phyloP scores from a whole-genome alignment of 116 monocot species.

The Iris pallida region DNA sequence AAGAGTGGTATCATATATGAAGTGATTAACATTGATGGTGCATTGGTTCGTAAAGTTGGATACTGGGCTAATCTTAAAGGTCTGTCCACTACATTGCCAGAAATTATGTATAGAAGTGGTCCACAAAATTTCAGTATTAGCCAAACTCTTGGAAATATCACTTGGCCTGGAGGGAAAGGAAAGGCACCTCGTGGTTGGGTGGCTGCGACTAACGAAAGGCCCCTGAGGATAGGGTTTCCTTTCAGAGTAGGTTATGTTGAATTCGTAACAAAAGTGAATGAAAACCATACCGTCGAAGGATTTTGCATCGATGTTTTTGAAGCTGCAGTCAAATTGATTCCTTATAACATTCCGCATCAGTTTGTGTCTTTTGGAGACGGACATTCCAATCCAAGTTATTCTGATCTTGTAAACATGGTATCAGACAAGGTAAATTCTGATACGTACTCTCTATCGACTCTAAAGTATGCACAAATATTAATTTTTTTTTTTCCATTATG shows the following conservation, averaged over 20 bases:
- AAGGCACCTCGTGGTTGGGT: constrained; percentile 55
- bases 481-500: not conserved
- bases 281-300: constrained; percentile 20
- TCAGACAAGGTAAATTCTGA: constrained; percentile 31
- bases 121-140: constrained; percentile 12
- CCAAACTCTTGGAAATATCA: constrained; percentile 24
- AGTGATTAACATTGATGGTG: constrained; percentile 36
- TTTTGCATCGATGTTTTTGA: constrained; percentile 64
- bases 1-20: constrained; percentile 25
- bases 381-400: constrained; percentile 37
- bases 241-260: constrained; percentile 39
- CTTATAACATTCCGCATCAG: constrained; percentile 43
- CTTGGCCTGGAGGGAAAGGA: constrained; percentile 44
- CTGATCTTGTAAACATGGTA: constrained; percentile 37
- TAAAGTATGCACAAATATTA: not conserved
- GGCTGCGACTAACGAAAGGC: constrained; percentile 27
- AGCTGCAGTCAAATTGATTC: constrained; percentile 37
- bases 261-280: constrained; percentile 19
- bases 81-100: constrained; percentile 24
- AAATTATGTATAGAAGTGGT: not conserved
- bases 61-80: constrained; percentile 42
- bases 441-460: not conserved
- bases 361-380: constrained; percentile 60
- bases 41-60: constrained; percentile 28
- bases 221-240: constrained; percentile 53